A percentile compares a stretch with the other conserved stretches of the same genome.
phyloP scores from a whole-genome alignment of 75 land plant genomes.

The Cunninghamia lanceolata region DNA sequence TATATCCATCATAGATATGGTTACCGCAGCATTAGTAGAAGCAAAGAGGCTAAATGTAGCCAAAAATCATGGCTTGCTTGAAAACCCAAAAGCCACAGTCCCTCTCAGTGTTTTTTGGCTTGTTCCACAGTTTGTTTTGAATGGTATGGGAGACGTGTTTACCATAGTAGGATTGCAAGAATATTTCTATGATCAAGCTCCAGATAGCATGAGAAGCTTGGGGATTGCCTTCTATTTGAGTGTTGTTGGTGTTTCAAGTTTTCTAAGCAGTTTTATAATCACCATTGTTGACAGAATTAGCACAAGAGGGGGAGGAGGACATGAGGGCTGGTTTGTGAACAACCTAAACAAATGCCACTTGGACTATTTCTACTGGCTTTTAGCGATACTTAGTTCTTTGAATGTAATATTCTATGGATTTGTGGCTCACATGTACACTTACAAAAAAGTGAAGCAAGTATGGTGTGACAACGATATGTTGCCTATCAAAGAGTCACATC shows the following conservation, averaged over 20 bases:
- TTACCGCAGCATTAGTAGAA: slow-evolving; percentile 55
- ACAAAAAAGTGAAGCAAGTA: slow-evolving; percentile 25
- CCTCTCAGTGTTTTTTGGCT: slow-evolving; percentile 82
- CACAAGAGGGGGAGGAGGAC: slow-evolving; percentile 13
- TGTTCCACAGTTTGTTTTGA: slow-evolving; percentile 58
- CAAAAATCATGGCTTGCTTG: slow-evolving; percentile 13
- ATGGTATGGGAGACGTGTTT: slow-evolving; percentile 64
- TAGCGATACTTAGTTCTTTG: slow-evolving; percentile 28
- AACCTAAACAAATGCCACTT: slow-evolving; percentile 40
- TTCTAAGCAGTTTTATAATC: slow-evolving; percentile 31
- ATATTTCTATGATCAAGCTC: slow-evolving; percentile 80
- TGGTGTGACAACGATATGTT: background rate
- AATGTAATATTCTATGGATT: slow-evolving; percentile 27
- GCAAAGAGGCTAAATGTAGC: slow-evolving; percentile 31
- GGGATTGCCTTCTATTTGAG: slow-evolving; percentile 73
- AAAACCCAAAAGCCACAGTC: slow-evolving; percentile 9
- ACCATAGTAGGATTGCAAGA: slow-evolving; percentile 69
- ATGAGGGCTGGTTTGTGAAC: slow-evolving; percentile 42
- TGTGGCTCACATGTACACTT: slow-evolving; percentile 34
- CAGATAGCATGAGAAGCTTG: slow-evolving; percentile 77
- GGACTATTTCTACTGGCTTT: slow-evolving; percentile 54
- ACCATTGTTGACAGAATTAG: slow-evolving; percentile 25
- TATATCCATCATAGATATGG: slow-evolving; percentile 42
- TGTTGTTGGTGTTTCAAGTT: slow-evolving; percentile 33
- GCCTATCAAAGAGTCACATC: background rate